Conservation (phyloP, 2,329 filamentous ascomycete species). For the Curvularia sp. region DNA sequence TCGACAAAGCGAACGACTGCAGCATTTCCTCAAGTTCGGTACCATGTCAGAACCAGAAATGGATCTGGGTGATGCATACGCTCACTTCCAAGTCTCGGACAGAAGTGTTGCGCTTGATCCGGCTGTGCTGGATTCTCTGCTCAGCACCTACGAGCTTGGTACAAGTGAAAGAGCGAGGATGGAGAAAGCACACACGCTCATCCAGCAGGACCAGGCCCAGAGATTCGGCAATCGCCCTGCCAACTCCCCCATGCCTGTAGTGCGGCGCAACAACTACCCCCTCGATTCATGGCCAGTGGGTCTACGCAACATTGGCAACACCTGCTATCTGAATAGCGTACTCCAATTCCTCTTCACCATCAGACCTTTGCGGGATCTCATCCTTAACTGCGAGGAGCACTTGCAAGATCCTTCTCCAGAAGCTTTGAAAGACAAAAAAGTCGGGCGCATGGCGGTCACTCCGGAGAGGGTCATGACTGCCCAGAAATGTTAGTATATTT, state of each 20-base stretch:
- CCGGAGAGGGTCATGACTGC: conserved; percentile 65
- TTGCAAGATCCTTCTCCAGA: conserved; percentile 72
- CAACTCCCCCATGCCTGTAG: conserved; percentile 21
- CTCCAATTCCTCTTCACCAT: conserved; percentile 95
- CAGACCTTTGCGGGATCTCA: conserved; percentile 78
- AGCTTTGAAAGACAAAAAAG: conserved; percentile 69
- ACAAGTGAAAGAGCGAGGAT: conserved; percentile 57
- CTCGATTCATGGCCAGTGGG: conserved; percentile 75
- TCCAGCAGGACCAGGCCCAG: conserved; percentile 46
- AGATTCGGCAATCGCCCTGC: conserved; percentile 28
- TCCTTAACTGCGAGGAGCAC: conserved; percentile 76
- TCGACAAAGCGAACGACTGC: conserved; percentile 63
- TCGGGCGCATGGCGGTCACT: conserved; percentile 75
- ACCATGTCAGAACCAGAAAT: conserved; percentile 60
- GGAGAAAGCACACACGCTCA: conserved; percentile 57
- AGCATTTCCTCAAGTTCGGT: conserved; percentile 62
- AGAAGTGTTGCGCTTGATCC: conserved; percentile 60
- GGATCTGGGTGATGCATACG: conserved; percentile 55
- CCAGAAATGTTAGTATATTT: conserved; percentile 74
- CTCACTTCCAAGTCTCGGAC: conserved; percentile 56
- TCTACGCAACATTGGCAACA: conserved; percentile 93
- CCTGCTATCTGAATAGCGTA: conserved; percentile 96
- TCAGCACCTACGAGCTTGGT: conserved; percentile 51
- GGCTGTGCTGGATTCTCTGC: conserved; percentile 43
- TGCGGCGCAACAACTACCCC: conserved; percentile 39